Evolutionary conservation across 2,329 filamentous ascomycete species (phyloP).

Genomic region (Trichoderma sp.): DNA sequence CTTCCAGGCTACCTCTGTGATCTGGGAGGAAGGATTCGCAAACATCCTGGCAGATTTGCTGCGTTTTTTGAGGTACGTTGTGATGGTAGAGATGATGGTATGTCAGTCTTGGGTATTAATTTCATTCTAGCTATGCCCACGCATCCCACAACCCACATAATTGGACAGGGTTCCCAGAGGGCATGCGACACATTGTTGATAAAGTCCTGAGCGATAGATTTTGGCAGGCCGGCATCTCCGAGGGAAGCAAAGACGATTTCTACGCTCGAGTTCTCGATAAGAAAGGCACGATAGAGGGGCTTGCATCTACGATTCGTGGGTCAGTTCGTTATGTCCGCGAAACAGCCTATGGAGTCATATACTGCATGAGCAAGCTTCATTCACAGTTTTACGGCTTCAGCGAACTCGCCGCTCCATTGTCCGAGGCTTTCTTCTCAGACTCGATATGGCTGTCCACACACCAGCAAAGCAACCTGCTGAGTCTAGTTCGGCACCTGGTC

Average conservation of each 20-base stretch:
- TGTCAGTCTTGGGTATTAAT: conserved; percentile 7
- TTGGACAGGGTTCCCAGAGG: conserved; percentile 72
- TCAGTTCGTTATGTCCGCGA: conserved; percentile 87
- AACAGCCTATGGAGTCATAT: conserved; percentile 89
- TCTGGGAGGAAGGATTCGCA: conserved; percentile 86
- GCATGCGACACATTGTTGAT: conserved; percentile 73
- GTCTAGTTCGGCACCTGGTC: conserved; percentile 81
- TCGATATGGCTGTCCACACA: conserved; percentile 82
- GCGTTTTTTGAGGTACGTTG: conserved; percentile 67
- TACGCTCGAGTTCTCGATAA: conserved; percentile 88
- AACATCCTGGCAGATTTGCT: conserved; percentile 81
- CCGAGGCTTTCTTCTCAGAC: conserved; percentile 79
- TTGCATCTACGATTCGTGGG: conserved; percentile 88
- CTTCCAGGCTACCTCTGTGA: conserved; percentile 69
- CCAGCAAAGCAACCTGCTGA: conserved; percentile 89
- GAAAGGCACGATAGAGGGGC: conserved; percentile 84
- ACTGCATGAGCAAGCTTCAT: conserved; percentile 84
- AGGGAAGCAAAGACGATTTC: conserved; percentile 93
- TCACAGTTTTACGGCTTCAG: conserved; percentile 86
- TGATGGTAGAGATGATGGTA: not conserved
- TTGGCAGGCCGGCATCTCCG: conserved; percentile 97
- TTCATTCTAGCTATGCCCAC: conserved; percentile 69
- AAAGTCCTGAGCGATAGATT: conserved; percentile 90
- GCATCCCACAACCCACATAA: conserved; percentile 83
- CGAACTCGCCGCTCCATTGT: conserved; percentile 77